Percentiles rank a stretch among this genome's conserved stretches.
Evolutionary conservation across 2,329 filamentous ascomycete species (phyloP).

Genomic region (Alternaria longipes): DNA sequence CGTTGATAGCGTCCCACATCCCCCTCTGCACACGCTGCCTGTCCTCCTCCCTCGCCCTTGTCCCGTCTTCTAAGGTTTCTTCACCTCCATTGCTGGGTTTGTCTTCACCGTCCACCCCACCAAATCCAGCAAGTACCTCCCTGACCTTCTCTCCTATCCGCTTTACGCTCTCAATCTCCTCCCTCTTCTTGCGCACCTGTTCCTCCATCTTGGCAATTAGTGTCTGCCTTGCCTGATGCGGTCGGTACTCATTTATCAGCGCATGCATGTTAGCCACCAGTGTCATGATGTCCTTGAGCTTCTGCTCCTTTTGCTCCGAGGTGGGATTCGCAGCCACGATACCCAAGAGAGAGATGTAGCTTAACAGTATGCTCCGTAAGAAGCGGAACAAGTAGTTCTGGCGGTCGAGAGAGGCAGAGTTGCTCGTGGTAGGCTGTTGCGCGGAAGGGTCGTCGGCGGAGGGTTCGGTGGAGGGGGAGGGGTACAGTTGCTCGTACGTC

Average conservation of each 20-base stretch:
- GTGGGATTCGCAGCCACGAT: conserved; percentile 71
- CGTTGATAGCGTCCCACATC: conserved; percentile 51
- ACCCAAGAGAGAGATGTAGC: conserved; percentile 86
- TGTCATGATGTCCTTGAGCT: conserved; percentile 80
- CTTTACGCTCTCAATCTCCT: conserved; percentile 75
- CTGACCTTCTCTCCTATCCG: conserved; percentile 76
- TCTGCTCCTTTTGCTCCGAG: conserved; percentile 71
- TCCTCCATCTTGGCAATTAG: conserved; percentile 89
- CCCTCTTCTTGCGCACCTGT: conserved; percentile 75
- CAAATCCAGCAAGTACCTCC: conserved; percentile 75
- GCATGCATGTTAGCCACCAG: conserved; percentile 93
- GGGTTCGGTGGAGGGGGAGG: conserved; percentile 34
- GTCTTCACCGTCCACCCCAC: conserved; percentile 30
- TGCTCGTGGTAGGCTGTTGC: conserved; percentile 51
- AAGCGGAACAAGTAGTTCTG: conserved; percentile 75
- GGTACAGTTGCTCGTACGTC: conserved; percentile 76
- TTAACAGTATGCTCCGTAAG: conserved; percentile 84
- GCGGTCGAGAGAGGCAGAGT: conserved; percentile 58
- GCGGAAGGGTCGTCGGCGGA: conserved; percentile 37
- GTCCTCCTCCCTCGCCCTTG: conserved; percentile 23
- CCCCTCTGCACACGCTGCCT: conserved; percentile 40
- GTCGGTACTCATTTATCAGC: conserved; percentile 91
- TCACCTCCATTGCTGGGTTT: conserved; percentile 10
- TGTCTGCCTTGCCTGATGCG: conserved; percentile 89
- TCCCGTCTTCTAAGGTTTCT: conserved; percentile 23